phyloP scores from a whole-genome alignment of 768 basidiomycete genomes.

The Termitomyces sp. region DNA sequence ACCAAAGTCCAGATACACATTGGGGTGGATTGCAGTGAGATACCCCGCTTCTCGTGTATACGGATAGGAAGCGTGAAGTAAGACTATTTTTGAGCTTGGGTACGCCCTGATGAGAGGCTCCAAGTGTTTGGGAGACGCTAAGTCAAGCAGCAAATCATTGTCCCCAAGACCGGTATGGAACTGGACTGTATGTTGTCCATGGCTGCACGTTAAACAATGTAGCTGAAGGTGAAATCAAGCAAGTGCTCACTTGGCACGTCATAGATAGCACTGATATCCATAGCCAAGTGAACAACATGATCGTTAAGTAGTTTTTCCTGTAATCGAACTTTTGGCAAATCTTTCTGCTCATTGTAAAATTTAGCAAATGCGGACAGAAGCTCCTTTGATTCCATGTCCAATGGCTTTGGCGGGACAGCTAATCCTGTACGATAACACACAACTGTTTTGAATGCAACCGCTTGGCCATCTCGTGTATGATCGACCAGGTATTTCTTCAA shows the following conservation, averaged over 20 bases:
- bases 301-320: conserved; percentile 66
- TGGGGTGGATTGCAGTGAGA: conserved; percentile 64
- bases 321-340: conserved; percentile 43
- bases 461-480: conserved; percentile 40
- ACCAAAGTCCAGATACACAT: conserved; percentile 79
- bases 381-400: conserved; percentile 17
- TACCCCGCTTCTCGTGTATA: conserved; percentile 79
- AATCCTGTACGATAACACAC: conserved; percentile 78
- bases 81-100: conserved; percentile 57
- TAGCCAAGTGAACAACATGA: conserved; percentile 51
- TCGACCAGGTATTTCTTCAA: conserved; percentile 34
- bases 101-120: conserved; percentile 66
- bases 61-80: conserved; percentile 77
- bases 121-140: conserved; percentile 61
- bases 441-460: conserved; percentile 74
- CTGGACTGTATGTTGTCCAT: conserved; percentile 48
- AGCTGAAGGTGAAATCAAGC: neutral
- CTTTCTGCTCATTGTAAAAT: conserved; percentile 23
- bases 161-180: conserved; percentile 85
- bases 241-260: conserved; percentile 55
- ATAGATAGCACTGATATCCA: conserved; percentile 47
- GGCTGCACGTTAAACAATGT: neutral
- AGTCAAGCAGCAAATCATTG: conserved; percentile 56
- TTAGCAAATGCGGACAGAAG: conserved; percentile 27
- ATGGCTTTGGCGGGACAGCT: conserved; percentile 35